Base-by-base conservation (phyloP, 176 grass and related monocot species). In the Cenchrus purpureus region DNA sequence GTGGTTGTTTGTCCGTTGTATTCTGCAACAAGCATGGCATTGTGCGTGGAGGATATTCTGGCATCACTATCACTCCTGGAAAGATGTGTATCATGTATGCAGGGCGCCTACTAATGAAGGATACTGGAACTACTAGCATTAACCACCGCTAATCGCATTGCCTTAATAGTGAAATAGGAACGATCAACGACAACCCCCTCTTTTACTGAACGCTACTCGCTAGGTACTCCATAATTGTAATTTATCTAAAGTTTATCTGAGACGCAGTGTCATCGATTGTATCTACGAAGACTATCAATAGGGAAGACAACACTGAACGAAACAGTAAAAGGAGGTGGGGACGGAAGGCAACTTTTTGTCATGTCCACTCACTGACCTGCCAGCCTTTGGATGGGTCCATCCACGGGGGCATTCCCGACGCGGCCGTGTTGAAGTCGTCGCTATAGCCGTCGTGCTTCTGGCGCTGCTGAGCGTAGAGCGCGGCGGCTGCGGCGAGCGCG, bases 321-420 rank as follows among this genome's bases (percentile, higher is more conserved):
- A 12, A 16, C 42, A 31, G n/a, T 69, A 56, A 40, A 16, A 10
- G 57, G 48, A 7, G 25, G 31, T 8, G 25, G 85, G 53, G 42
- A 12, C 22, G 71, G 12, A 1, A 10, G 34, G 25, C 6, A 68
- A 40, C 61, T 46, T 88, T 64, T 51, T 71, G 69, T 79, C 17
- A 57, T 19, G 16, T 80, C 48, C 8, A 4, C 15, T 73, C 49
- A 15, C 68, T 81, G 31, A 95, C 93, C 85, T 90, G 93, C 93
- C 93, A 95, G 45, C 88, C 86, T 82, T 74, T 86, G 34, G 83
- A 86, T 25, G 85, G 79, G 66, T 88, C 86, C 84, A 71, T 74
- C 93, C 93, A 95, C n/a, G 88, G 85, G 76, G 80, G 58, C 88
- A 92, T 92, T 79, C 79, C 83, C 74, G 82, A 81, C 29, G 75